Base-by-base conservation (phyloP, 495 filamentous ascomycete species). In the Neurospora terricola region DNA sequence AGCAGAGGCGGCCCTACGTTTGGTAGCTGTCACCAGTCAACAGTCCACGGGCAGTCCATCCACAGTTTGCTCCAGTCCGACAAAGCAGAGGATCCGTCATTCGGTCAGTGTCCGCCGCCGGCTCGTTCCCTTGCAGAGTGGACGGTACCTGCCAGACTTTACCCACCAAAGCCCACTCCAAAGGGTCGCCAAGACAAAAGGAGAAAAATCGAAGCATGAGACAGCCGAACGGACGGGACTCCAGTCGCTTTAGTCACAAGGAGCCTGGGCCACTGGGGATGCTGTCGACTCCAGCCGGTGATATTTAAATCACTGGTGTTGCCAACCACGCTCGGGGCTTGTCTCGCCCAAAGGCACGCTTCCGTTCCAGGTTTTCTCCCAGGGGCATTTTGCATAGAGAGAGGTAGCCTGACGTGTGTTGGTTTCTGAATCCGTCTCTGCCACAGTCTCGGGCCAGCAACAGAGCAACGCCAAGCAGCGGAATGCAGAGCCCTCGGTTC, bases 141-240 rank as follows among this genome's bases (percentile, higher is more conserved):
- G 54, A 62, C 14, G 54, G 54, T 62, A 10, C 54, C 54, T 66
- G 54, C 54, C 54, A 66, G 54, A 34, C 27, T 66, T 66, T 66
- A 34, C 27, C 54, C 54, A 66, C 54, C 54, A 66, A 66, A 66
- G 76, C 66, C 72, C 72, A 72, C 74, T 54, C 48, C 5, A 34
- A 66, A 66, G 27, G 54, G 54, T 66, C 27, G 75, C 77, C 75
- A 78, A 78, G 75, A 71, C 71, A 72, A 45, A 71, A 71, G 71
- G 48, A 77, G 74, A 76, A 79, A 74, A 76, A 77, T 71, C 73
- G 71, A 72, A 73, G 69, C 54, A 66, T 66, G 27, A 66, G 27
- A 66, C 54, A 59, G 48, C 54, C 23, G 45, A 54, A 54, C 9
- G 21, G 54, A n/a, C n/a, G n/a, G n/a, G n/a, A 62, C 54, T 62